Conservation (phyloP, 495 filamentous ascomycete genomes). For the Neurospora tetraspora region DNA sequence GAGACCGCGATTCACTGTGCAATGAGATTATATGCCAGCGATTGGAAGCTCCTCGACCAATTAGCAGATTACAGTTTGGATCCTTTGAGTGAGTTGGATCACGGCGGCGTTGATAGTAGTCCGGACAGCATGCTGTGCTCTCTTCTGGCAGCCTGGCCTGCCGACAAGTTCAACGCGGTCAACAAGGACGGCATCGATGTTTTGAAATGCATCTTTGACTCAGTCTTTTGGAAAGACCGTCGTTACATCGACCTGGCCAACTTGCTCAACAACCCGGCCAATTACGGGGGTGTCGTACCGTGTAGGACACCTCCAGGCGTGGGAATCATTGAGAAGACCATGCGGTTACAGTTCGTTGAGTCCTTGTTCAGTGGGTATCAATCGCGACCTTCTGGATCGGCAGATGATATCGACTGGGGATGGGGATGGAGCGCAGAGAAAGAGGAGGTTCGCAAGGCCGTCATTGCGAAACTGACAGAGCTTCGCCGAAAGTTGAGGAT, state of each 20-base stretch:
- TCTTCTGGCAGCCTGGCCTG: neutral
- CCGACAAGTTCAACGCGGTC: neutral
- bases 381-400: neutral
- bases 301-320: accelerated
- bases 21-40: neutral
- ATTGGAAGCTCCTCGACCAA: neutral
- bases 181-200: neutral
- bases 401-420: neutral
- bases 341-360: neutral
- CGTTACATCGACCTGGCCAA: neutral
- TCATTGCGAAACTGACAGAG: neutral
- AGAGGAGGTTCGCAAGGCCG: neutral
- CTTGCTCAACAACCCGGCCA: accelerated
- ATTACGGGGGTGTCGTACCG: neutral
- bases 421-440: neutral
- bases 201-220: neutral
- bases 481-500: neutral
- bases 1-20: neutral
- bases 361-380: neutral
- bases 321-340: neutral
- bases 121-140: neutral
- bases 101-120: neutral
- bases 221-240: neutral
- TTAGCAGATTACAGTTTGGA: neutral
- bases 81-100: neutral